Conservation (phyloP, 345 rosid species). For the Cardamine occulta region DNA sequence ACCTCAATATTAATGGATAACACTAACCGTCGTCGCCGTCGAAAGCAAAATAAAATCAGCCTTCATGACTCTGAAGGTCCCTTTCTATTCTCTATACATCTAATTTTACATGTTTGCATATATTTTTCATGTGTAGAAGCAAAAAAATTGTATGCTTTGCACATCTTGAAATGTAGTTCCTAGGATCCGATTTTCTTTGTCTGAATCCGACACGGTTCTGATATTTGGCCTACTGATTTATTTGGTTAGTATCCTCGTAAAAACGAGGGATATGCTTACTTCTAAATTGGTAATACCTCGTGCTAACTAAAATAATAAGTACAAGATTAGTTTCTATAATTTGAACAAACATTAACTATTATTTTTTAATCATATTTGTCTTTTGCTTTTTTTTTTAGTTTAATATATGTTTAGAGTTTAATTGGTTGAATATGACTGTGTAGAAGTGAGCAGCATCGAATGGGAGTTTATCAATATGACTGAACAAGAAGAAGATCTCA, state of each 20-base stretch:
- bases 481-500: conserved; percentile 73
- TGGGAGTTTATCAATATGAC: conserved; percentile 67
- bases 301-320: not conserved
- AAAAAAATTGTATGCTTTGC: conserved; percentile 2
- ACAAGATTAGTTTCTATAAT: not conserved
- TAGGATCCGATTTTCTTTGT: not conserved
- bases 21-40: conserved; percentile 40
- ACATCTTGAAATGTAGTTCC: conserved; percentile 11
- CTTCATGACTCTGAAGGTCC: conserved; percentile 44
- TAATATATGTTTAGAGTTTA: not conserved
- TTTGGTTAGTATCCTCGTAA: not conserved
- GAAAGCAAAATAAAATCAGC: conserved; percentile 26
- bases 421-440: conserved; percentile 1
- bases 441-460: conserved; percentile 67
- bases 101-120: conserved; percentile 7
- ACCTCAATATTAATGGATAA: conserved; percentile 32
- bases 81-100: not conserved
- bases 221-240: not conserved
- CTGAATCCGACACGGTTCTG: not conserved
- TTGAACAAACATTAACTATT: no score
- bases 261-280: conserved; percentile 9
- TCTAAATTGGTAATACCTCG: conserved; percentile 14
- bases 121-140: not conserved
- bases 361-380: not conserved
- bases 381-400: not conserved